phyloP scores from a whole-genome alignment of 352 stramenopile species.

The Phytophthora podocarpi region DNA sequence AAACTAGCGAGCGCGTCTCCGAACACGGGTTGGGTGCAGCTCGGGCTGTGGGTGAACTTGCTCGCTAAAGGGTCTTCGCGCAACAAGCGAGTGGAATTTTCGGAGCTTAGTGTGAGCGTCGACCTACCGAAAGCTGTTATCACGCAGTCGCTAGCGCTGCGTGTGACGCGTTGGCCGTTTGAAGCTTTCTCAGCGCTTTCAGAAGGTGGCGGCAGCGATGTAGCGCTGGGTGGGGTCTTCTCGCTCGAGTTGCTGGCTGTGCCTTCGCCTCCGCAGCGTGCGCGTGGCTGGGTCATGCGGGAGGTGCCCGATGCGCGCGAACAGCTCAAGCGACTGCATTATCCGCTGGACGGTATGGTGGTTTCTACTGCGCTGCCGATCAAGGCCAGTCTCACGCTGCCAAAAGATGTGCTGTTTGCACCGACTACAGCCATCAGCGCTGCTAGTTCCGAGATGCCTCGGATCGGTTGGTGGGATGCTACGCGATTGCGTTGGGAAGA shows the following conservation, averaged over 20 bases:
- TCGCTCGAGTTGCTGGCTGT: constrained; percentile 73
- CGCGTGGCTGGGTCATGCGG: constrained; percentile 78
- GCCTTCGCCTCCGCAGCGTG: constrained; percentile 67
- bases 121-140: constrained; percentile 84
- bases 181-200: constrained; percentile 40
- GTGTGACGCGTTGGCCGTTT: constrained; percentile 67
- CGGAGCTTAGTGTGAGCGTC: constrained; percentile 61
- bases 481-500: constrained; percentile 63
- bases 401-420: constrained; percentile 56
- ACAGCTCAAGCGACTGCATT: constrained; percentile 68
- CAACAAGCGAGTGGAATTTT: constrained; percentile 81
- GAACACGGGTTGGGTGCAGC: constrained; percentile 45
- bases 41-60: constrained; percentile 79
- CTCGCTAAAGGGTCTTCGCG: constrained; percentile 73
- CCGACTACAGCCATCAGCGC: background rate
- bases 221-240: constrained; percentile 69
- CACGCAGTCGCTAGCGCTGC: constrained; percentile 75
- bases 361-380: constrained; percentile 67
- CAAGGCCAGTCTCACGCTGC: constrained; percentile 63
- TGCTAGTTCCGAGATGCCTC: constrained; percentile 26
- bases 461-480: constrained; percentile 75
- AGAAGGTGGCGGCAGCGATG: constrained; percentile 26
- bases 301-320: constrained; percentile 61
- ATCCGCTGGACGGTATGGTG: constrained; percentile 79
- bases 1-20: constrained; percentile 59